Percentiles rank a stretch among this genome's conserved stretches.
Evolutionary conservation across 1,284 basidiomycete species (phyloP).

Genomic region (Stereum hirsutum): DNA sequence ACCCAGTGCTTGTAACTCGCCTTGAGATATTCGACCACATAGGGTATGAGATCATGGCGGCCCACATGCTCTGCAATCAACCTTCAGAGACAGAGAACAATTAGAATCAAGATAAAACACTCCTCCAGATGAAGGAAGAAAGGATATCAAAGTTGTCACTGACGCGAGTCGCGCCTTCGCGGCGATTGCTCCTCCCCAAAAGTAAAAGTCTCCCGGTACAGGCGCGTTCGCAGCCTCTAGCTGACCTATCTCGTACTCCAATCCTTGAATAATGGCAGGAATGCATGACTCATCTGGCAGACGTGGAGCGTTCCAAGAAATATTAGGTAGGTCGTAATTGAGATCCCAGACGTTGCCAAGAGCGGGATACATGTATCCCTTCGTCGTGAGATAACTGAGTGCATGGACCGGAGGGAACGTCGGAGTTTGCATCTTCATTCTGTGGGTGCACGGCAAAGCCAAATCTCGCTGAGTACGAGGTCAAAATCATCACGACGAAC

Average conservation of each 20-base stretch:
- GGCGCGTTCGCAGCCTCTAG: conserved; percentile 15
- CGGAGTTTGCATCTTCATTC: conserved; percentile 16
- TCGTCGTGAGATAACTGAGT: conserved; percentile 23
- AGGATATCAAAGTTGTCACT: not conserved
- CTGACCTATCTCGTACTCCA: conserved; percentile 22
- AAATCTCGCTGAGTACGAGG: not conserved
- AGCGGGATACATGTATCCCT: conserved; percentile 25
- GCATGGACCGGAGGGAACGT: conserved; percentile 17
- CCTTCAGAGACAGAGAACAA: not conserved
- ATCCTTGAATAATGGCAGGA: conserved; percentile 18
- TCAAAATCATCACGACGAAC: not conserved
- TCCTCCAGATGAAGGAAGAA: not conserved
- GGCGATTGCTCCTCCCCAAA: conserved; percentile 21
- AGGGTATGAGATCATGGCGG: conserved; percentile 19
- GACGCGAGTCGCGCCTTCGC: conserved; percentile 20
- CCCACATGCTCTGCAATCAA: conserved; percentile 25
- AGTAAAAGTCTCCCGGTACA: conserved; percentile 23
- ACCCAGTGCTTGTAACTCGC: conserved; percentile 11
- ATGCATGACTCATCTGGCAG: conserved; percentile 21
- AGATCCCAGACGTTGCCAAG: conserved; percentile 22
- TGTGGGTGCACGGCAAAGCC: conserved; percentile 3
- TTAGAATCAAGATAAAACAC: too few species aligned
- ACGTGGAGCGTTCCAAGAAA: conserved; percentile 22
- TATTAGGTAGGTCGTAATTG: conserved; percentile 21
- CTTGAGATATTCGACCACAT: conserved; percentile 18